A percentile compares a stretch with the other conserved stretches of the same genome.
Evolutionary conservation across 192 early-diverging fungal genomes (phyloP).

Genomic region (Backusella liffmaniae): DNA sequence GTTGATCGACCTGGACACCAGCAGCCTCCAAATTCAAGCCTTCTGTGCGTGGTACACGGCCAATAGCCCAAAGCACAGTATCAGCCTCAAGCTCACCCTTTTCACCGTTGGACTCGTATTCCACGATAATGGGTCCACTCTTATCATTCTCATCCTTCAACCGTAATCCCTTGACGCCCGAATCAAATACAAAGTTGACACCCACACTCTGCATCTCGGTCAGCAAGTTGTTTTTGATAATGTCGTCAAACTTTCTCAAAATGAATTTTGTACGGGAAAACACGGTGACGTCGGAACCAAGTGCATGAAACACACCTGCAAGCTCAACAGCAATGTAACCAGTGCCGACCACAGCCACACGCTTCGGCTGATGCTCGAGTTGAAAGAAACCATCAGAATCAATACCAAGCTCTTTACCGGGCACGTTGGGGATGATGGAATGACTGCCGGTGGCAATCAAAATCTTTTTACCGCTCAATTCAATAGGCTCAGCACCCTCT

Average conservation of each 20-base stretch:
- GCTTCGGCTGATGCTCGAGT: slow-evolving; percentile 84
- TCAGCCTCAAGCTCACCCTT: slow-evolving; percentile 64
- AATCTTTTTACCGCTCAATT: slow-evolving; percentile 75
- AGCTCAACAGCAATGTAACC: slow-evolving; percentile 97
- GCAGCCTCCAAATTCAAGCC: slow-evolving; percentile 65
- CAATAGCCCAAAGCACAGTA: slow-evolving; percentile 87
- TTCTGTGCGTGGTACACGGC: slow-evolving; percentile 71
- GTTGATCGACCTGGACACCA: slow-evolving; percentile 61
- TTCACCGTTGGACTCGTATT: slow-evolving; percentile 36
- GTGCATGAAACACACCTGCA: slow-evolving; percentile 85
- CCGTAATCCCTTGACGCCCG: slow-evolving; percentile 45
- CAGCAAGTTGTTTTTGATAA: slow-evolving; percentile 75
- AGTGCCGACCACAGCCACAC: slow-evolving; percentile 81
- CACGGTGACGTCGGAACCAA: slow-evolving; percentile 80
- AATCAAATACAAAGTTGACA: slow-evolving; percentile 70
- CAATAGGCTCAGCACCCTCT: slow-evolving; percentile 15
- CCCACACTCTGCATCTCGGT: slow-evolving; percentile 72
- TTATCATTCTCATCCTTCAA: slow-evolving; percentile 51
- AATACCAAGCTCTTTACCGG: slow-evolving; percentile 85
- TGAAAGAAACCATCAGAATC: slow-evolving; percentile 94
- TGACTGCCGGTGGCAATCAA: slow-evolving; percentile 76
- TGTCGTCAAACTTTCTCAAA: slow-evolving; percentile 80
- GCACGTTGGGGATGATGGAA: slow-evolving; percentile 67
- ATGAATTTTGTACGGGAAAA: slow-evolving; percentile 83
- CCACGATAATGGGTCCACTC: slow-evolving; percentile 53